Conservation (phyloP, 164 flowering plant genomes). For the grape (Vitis vinifera) region ASM3070453v1 NC_081818.1:30419501-30420000, state of each 20-base stretch:
- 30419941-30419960: conserved; percentile 83
- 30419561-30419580: conserved; percentile 85
- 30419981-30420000: conserved; percentile 75
- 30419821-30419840: conserved; percentile 72
- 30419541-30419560: conserved; percentile 90
- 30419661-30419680: conserved; percentile 68
- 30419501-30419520: conserved; percentile 51
- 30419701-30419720: conserved; percentile 91
- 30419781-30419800: not conserved
- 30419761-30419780: conserved; percentile 12
- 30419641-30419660: conserved; percentile 81
- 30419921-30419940: conserved; percentile 41
- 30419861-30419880: conserved; percentile 61
- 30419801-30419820: not conserved
- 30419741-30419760: conserved; percentile 58
- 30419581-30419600: conserved; percentile 18
- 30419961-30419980: conserved; percentile 92
- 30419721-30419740: conserved; percentile 83
- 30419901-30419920: conserved; percentile 38
- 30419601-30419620: not conserved
- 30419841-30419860: conserved; percentile 76
- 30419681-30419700: conserved; percentile 70
- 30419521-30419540: conserved; percentile 89
- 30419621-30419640: conserved; percentile 19
- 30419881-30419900: conserved; percentile 61